Evolutionary conservation across 2,329 filamentous ascomycete genomes (phyloP), one percentile per base, ranked within the genome.

Genomic region (Aspergillus hortae): DNA sequence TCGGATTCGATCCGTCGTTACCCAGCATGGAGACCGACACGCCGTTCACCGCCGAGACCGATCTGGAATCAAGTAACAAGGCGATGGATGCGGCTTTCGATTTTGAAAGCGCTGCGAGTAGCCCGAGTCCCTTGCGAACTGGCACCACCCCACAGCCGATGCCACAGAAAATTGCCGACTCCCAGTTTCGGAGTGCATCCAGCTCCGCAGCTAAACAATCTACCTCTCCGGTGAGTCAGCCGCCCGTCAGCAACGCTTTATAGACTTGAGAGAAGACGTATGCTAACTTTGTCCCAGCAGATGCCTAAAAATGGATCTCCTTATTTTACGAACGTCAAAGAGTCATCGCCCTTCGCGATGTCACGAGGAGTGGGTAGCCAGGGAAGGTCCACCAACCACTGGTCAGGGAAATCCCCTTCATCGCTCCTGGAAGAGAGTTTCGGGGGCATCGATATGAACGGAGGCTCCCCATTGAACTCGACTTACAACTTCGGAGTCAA

Each of bases 21-120:
- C 58, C 61, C 11, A 61, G 66, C 10, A 59, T 74, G 48, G 68
- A 73, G 50, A 59, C 32, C 47, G 68, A 73, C 49, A 59, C 32
- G 57, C 21, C 60, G 59, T 5, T 67, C 67, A 46, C 53, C 57
- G 56, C 40, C 5, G 40, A 42, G 15, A 17, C 67, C 23, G 74
- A 77, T 47, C 58, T 75, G 41, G 74, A 77, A 54, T 69, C 65
- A 6, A 77, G 73, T 52, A 77, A 77, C 54, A 72, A 69, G 55
- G 73, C 72, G 14, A 76, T 77, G 75, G 74, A 75, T 56, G 74
- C 74, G 25, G 74, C 73, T 11, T 77, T 77, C 52, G 74, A 77
- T 56, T 77, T 77, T 55, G 74, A 77, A 41, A 76, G 74, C 53
- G 74, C 74, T 30, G 74, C 73, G 6, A 76, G 74, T 58, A 77